Percentiles rank a stretch among this genome's conserved stretches.
Conservation (phyloP, 1,284 basidiomycete species). For the Schizophyllum amplum region DNA sequence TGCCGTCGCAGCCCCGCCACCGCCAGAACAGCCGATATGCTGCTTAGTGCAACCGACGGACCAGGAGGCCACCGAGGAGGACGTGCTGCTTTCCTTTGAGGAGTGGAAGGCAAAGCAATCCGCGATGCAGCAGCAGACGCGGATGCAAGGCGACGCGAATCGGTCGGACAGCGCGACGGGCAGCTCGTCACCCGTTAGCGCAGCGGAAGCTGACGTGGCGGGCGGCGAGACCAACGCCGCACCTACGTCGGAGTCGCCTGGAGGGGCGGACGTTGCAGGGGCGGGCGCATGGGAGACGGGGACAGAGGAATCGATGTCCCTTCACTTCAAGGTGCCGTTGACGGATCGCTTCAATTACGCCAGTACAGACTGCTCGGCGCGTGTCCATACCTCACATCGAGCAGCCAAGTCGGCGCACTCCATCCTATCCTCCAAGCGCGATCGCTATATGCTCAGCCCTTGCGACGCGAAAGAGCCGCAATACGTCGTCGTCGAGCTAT, state of each 20-base stretch:
- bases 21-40: constrained; percentile 52
- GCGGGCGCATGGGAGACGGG: background rate
- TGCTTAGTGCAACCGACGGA: constrained; percentile 50
- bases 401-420: constrained; percentile 79
- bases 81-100: constrained; percentile 74
- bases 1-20: constrained; percentile 34
- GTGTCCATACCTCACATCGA: constrained; percentile 79
- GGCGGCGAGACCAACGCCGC: background rate
- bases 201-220: background rate
- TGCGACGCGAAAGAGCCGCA: constrained; percentile 60
- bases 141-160: background rate
- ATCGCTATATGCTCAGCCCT: constrained; percentile 96
- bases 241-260: background rate
- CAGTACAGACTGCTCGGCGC: constrained; percentile 86
- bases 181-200: too few species aligned
- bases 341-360: constrained; percentile 92
- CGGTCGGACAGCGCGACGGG: constrained; percentile 4
- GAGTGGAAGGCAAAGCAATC: constrained; percentile 80
- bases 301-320: constrained; percentile 21
- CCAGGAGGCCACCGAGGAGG: constrained; percentile 46
- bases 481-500: constrained; percentile 92
- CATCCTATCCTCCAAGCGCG: constrained; percentile 86
- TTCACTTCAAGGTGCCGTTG: constrained; percentile 60
- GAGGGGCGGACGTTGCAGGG: too few species aligned
- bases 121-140: constrained; percentile 19